Evolutionary conservation across 805 yeast genomes (phyloP).

Genomic region (Sugiyamaella boreocaroliniensis): DNA sequence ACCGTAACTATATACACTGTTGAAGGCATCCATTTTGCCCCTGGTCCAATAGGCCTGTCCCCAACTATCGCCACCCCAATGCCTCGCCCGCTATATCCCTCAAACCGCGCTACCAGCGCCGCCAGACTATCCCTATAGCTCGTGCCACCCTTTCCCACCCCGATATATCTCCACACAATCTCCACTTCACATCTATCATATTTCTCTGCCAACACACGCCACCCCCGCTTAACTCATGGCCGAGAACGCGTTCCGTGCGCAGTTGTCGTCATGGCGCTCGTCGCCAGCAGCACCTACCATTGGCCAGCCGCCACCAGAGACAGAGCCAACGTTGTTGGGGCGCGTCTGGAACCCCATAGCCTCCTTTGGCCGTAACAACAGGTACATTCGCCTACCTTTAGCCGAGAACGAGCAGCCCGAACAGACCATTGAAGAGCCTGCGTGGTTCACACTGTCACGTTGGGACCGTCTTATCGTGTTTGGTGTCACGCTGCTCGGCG

Average conservation of each 20-base stretch:
- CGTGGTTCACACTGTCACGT: slow-evolving; percentile 45
- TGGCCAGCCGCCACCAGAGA: slow-evolving; percentile 7
- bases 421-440: slow-evolving; percentile 31
- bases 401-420: slow-evolving; percentile 20
- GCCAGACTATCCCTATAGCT: too few species aligned
- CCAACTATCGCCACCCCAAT: too few species aligned
- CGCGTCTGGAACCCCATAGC: slow-evolving; percentile 9
- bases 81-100: too few species aligned
- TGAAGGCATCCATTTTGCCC: too few species aligned
- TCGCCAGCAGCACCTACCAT: slow-evolving; percentile 13
- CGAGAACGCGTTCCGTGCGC: slow-evolving; percentile 30
- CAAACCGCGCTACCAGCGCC: too few species aligned
- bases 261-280: slow-evolving; percentile 29
- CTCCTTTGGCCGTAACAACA: background rate
- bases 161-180: too few species aligned
- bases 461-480: slow-evolving; percentile 78
- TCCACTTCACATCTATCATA: too few species aligned
- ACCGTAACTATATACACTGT: too few species aligned
- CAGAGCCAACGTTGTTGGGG: slow-evolving; percentile 19
- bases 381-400: slow-evolving; percentile 20
- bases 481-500: slow-evolving; percentile 65
- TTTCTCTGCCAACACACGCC: too few species aligned
- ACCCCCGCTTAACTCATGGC: slow-evolving; percentile 6
- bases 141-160: too few species aligned
- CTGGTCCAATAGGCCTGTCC: too few species aligned